Percentiles rank a stretch among this genome's conserved stretches.
These are phyloP conservation scores for Mayamaea pseudoterrestris DNA, from an alignment of 108 stramenopile genomes.

Conservation along the genomic window DNA sequence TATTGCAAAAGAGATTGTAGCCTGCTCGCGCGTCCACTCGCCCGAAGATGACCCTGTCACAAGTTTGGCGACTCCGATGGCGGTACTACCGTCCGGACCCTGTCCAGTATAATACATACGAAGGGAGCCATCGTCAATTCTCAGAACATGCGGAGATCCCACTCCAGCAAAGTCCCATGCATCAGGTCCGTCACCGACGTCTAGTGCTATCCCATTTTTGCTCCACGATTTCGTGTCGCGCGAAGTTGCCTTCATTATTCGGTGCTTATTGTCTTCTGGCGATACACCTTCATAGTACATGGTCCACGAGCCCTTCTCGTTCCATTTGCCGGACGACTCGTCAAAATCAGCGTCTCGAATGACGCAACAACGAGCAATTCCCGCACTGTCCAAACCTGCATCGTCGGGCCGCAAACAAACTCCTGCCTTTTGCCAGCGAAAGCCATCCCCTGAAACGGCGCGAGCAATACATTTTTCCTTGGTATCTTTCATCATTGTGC, in stretches of 20 bases:
- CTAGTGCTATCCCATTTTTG: conserved; percentile 57
- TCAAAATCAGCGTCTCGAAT: conserved; percentile 42
- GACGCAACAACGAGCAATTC: conserved; percentile 70
- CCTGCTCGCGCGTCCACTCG: conserved; percentile 32
- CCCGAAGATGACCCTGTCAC: not conserved
- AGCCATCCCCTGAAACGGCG: conserved; percentile 74
- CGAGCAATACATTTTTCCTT: conserved; percentile 71
- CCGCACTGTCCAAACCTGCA: conserved; percentile 55
- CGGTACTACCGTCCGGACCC: conserved; percentile 49
- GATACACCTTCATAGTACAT: conserved; percentile 80
- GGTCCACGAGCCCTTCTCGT: conserved; percentile 28
- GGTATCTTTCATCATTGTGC: conserved; percentile 66
- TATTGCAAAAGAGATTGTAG: conserved; percentile 14
- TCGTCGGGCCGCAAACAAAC: conserved; percentile 43
- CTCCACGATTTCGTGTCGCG: conserved; percentile 52
- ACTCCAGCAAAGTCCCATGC: conserved; percentile 69
- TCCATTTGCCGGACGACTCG: conserved; percentile 34
- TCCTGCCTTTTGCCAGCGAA: conserved; percentile 71
- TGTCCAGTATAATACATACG: conserved; percentile 86
- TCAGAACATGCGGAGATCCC: conserved; percentile 54
- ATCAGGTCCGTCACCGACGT: conserved; percentile 41
- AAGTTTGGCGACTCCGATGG: conserved; percentile 64
- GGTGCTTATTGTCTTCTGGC: conserved; percentile 53
- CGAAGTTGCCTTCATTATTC: conserved; percentile 64
- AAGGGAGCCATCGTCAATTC: conserved; percentile 71